phyloP scores from a whole-genome alignment of 495 filamentous ascomycete genomes.

The Evernia prunastri region DNA sequence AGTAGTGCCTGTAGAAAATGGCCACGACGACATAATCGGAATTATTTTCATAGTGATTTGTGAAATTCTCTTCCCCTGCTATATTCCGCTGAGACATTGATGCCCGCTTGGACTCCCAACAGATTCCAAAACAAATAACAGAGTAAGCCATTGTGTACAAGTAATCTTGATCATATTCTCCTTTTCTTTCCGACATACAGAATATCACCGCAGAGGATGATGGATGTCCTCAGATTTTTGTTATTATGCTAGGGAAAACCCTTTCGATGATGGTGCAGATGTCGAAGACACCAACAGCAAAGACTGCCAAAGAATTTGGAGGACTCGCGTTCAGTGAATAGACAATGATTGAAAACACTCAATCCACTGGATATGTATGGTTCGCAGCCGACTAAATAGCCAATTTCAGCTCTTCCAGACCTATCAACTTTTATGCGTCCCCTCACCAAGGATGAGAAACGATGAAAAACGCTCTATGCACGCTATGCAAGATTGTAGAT shows the following conservation, averaged over 20 bases:
- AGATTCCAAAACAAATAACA: too few relatives aligned
- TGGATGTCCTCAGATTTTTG: too few relatives aligned
- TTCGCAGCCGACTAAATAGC: background rate
- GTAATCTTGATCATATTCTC: too few relatives aligned
- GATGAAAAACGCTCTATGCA: background rate
- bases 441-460: background rate
- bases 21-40: background rate
- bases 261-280: background rate
- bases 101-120: background rate
- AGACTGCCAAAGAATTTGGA: background rate
- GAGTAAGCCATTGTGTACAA: too few relatives aligned
- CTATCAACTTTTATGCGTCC: background rate
- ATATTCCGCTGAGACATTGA: background rate
- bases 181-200: background rate
- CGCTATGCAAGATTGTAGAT: constrained; percentile 6
- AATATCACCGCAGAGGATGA: too few relatives aligned
- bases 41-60: background rate
- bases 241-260: too few relatives aligned
- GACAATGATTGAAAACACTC: background rate
- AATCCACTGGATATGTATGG: background rate
- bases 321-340: background rate
- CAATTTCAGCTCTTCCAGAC: background rate
- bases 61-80: background rate
- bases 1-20: background rate
- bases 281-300: background rate